Conservation (phyloP, 164 flowering plant species). For the Akebia trifoliata region DNA sequence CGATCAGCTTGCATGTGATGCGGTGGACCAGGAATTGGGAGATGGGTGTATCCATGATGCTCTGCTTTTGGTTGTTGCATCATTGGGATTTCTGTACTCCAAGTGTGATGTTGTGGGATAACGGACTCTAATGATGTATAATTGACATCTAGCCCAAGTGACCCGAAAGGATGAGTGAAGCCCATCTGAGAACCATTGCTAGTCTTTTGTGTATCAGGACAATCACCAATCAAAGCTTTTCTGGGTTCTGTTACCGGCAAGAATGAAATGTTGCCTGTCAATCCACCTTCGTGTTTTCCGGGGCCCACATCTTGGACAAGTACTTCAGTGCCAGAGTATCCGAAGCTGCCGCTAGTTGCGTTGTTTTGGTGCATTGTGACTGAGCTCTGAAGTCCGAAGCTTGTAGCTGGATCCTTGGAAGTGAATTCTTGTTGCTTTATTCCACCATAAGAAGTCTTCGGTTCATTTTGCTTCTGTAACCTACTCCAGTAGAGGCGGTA, state of each 20-base stretch:
- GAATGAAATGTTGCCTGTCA: constrained; percentile 23
- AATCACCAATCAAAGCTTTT: constrained; percentile 23
- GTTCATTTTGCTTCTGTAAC: constrained; percentile 63
- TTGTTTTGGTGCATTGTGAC: constrained; percentile 24
- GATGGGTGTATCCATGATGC: constrained; percentile 24
- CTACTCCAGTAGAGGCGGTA: constrained; percentile 87
- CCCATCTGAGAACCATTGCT: constrained; percentile 22
- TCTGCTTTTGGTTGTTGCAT: constrained; percentile 32
- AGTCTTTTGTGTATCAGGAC: constrained; percentile 22
- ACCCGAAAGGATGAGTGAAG: constrained; percentile 20
- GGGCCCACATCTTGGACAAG: constrained; percentile 27
- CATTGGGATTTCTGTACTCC: constrained; percentile 37
- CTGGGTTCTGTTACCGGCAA: constrained; percentile 25
- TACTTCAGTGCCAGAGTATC: constrained; percentile 27
- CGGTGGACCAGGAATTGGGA: constrained; percentile 22
- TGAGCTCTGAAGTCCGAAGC: constrained; percentile 36
- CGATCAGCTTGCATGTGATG: constrained; percentile 28
- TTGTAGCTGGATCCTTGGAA: constrained; percentile 36
- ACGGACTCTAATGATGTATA: constrained; percentile 28
- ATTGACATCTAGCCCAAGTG: constrained; percentile 26
- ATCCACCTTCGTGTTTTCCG: constrained; percentile 28
- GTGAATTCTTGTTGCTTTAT: constrained; percentile 39
- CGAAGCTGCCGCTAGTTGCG: constrained; percentile 25
- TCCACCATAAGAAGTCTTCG: constrained; percentile 34
- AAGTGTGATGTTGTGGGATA: constrained; percentile 26